Base-by-base conservation (phyloP, 2,329 filamentous ascomycete species). In the Myrmaecium sp. region DNA sequence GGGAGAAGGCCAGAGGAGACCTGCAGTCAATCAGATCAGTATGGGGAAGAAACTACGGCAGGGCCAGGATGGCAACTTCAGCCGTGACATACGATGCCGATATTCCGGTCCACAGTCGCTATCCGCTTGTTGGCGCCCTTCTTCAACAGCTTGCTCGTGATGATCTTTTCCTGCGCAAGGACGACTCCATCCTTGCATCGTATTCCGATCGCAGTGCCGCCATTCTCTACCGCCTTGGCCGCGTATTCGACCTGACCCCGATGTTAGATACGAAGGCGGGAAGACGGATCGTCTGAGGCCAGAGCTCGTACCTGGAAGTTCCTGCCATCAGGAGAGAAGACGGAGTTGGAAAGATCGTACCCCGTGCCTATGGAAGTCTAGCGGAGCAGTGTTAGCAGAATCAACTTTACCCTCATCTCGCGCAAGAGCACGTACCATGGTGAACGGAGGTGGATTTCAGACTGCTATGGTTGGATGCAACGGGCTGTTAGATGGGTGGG, bases 361-460 rank as follows among this genome's bases (percentile, higher is more conserved):
- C 89, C 89, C 47, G 89, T 98, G 52, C 89, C 89, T 78, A 98
- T 98, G 51, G 89, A 98, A 49, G 89, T 98, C 89, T 98, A n/a
- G n/a, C n/a, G n/a, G n/a, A n/a, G n/a, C n/a, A n/a, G n/a, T n/a
- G n/a, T n/a, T n/a, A n/a, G n/a, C n/a, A n/a, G n/a, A n/a, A n/a
- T n/a, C n/a, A n/a, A n/a, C n/a, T n/a, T n/a, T n/a, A n/a, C n/a
- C n/a, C n/a, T n/a, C n/a, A n/a, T n/a, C n/a, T n/a, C n/a, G n/a
- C n/a, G n/a, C n/a, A n/a, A n/a, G n/a, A n/a, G n/a, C n/a, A n/a
- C n/a, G n/a, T n/a, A n/a, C n/a, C n/a, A n/a, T n/a, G n/a, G n/a
- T n/a, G n/a, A n/a, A n/a, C n/a, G n/a, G n/a, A n/a, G n/a, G n/a
- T n/a, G n/a, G n/a, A n/a, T n/a, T n/a, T n/a, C n/a, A n/a, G n/a